These are phyloP conservation scores for Orobanche coerulescens DNA, from an alignment of 257 asterid genomes.

Conservation along the genomic window DNA sequence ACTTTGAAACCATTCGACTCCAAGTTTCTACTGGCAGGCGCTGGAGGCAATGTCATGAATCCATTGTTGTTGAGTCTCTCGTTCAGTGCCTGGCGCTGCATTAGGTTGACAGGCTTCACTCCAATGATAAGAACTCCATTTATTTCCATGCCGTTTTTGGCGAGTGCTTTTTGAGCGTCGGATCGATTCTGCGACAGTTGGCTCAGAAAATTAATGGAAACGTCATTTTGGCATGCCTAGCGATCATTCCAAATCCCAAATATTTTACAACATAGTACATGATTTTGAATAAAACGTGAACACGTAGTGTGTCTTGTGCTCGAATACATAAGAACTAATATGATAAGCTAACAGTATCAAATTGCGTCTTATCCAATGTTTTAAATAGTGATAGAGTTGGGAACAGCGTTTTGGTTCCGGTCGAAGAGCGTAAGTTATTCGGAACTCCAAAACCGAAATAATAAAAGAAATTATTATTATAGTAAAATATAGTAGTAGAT, in stretches of 20 bases:
- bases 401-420: no score
- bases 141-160: conserved; percentile 72
- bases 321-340: background rate
- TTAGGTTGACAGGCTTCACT: conserved; percentile 81
- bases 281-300: conserved; percentile 4
- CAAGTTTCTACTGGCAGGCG: conserved; percentile 39
- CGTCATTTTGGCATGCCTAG: no score
- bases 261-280: background rate
- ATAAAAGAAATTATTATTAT: no score
- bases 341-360: background rate
- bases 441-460: no score
- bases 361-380: background rate
- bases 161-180: conserved; percentile 86
- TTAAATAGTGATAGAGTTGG: no score
- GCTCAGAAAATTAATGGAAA: background rate
- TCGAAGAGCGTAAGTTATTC: no score
- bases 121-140: conserved; percentile 90
- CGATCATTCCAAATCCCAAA: background rate
- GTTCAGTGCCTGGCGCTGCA: conserved; percentile 63
- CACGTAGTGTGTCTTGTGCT: background rate
- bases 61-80: conserved; percentile 74
- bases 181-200: conserved; percentile 50
- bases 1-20: conserved; percentile 45
- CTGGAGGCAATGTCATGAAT: conserved; percentile 63
- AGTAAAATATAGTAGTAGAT: no score